Evolutionary conservation across 169 alveolate genomes (phyloP).

Genomic region (Fabrea salina): DNA sequence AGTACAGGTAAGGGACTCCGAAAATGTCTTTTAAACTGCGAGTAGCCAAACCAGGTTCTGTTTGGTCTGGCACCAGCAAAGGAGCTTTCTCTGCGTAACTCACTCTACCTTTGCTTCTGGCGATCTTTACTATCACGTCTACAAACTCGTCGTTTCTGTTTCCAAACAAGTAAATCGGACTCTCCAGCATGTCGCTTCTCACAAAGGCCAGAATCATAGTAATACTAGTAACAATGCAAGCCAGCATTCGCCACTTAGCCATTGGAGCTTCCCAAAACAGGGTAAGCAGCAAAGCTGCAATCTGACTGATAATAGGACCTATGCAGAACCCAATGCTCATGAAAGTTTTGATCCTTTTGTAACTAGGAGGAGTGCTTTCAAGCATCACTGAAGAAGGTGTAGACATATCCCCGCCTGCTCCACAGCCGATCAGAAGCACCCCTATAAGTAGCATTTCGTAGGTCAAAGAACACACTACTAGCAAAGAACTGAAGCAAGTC

Average conservation of each 20-base stretch:
- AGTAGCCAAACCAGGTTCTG: no score
- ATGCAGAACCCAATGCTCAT: background rate
- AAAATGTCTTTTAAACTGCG: background rate
- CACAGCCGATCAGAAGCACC: background rate
- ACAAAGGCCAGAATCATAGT: background rate
- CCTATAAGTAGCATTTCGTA: background rate
- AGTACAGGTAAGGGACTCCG: background rate
- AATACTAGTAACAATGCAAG: background rate
- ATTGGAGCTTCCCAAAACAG: background rate
- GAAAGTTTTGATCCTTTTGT: background rate
- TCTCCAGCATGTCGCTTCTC: background rate
- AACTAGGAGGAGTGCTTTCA: constrained; percentile 4
- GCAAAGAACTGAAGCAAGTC: background rate
- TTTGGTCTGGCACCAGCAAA: no score
- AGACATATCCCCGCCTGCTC: background rate
- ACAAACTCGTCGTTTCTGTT: background rate
- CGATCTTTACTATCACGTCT: background rate
- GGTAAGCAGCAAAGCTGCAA: background rate
- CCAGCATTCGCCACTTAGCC: background rate
- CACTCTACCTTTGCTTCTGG: no score
- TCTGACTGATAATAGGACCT: background rate
- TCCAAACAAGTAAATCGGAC: background rate
- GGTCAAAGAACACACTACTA: background rate
- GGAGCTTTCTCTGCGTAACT: no score
- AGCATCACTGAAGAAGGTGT: background rate